These are phyloP conservation scores for Punica granatum DNA, from an alignment of 345 rosid genomes.

Conservation along the genomic window DNA sequence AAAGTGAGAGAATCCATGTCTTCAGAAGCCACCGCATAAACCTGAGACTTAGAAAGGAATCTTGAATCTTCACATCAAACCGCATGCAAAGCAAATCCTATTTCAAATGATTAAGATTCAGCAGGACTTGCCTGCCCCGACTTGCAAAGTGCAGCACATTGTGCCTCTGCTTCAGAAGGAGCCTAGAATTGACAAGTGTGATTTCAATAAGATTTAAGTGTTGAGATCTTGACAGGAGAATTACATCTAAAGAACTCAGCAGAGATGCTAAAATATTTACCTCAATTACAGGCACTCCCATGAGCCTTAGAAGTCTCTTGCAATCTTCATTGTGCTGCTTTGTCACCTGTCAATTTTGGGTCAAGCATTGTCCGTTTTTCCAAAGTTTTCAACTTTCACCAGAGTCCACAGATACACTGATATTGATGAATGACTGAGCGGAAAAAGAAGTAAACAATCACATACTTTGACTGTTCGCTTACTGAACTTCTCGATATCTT, in stretches of 20 bases:
- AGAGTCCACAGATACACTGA: background rate
- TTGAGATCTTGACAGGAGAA: background rate
- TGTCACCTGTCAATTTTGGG: conserved; percentile 49
- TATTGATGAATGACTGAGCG: background rate
- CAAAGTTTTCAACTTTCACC: background rate
- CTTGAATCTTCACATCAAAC: background rate
- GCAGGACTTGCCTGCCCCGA: conserved; percentile 53
- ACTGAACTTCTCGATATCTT: conserved; percentile 89
- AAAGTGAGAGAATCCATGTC: conserved; percentile 98
- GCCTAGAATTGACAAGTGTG: conserved; percentile 36
- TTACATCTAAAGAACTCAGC: background rate
- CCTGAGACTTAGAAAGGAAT: conserved; percentile 29
- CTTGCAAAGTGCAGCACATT: conserved; percentile 91
- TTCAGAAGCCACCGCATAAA: conserved; percentile 97
- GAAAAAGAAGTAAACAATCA: conserved; percentile 4
- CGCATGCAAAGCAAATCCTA: background rate
- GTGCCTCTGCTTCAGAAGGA: conserved; percentile 94
- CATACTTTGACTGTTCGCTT: conserved; percentile 88
- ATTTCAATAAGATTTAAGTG: background rate
- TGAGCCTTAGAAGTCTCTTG: conserved; percentile 68
- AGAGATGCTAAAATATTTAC: conserved; percentile 17
- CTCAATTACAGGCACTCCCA: conserved; percentile 95
- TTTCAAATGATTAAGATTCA: background rate
- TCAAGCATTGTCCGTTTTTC: background rate
- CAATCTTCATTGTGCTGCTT: conserved; percentile 90